Evolutionary conservation across 2,329 filamentous ascomycete genomes (phyloP), one percentile per base, ranked within the genome.

Genomic region (Trichoderma afroharzianum): DNA sequence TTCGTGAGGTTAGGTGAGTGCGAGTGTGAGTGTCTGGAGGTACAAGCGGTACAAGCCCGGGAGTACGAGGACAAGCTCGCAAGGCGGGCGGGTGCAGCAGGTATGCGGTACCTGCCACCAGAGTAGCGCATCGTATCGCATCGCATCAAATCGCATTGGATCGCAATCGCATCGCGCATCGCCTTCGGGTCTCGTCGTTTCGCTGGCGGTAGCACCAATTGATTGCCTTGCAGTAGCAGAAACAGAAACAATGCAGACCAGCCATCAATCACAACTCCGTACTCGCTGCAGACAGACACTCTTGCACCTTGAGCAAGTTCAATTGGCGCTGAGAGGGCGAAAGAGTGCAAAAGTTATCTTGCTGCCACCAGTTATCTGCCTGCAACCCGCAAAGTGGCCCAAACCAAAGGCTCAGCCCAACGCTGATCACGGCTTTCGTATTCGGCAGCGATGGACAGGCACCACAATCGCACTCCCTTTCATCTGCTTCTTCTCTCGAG

Each of bases 51-150:
- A 61, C 58, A 36, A 18, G 36, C 36, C 43, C 43, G 53, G 55
- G 47, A 58, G n/a, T 26, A 61, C 55, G 47, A 58, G n/a, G 21
- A 53, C 55, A 68, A 50, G 26, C 43, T 66, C n/a, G 63, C 39
- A n/a, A 59, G 8, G 47, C 66, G 55, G 39, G 57, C 57, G n/a
- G 39, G 30, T 62, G 66, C 66, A 68, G 66, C 43, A 63, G 26
- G 64, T 68, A 68, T 59, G 64, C 36, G 36, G 64, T 68, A 68
- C 64, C 26, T 68, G 15, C 43, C 43, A 50, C 43, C 43, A 50
- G 43, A 50, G 43, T 50, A 50, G 8, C 43, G 43, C 43, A 50
- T 57, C 53, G 24, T 26, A 57, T 18, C 43, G 43, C 43, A 50
- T 50, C 43, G 43, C 43, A 47, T 47, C 43, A 21, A n/a, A 47